Evolutionary conservation across 106 monocot genomes (phyloP).

Genomic region (Apostasia shenzhenica): DNA sequence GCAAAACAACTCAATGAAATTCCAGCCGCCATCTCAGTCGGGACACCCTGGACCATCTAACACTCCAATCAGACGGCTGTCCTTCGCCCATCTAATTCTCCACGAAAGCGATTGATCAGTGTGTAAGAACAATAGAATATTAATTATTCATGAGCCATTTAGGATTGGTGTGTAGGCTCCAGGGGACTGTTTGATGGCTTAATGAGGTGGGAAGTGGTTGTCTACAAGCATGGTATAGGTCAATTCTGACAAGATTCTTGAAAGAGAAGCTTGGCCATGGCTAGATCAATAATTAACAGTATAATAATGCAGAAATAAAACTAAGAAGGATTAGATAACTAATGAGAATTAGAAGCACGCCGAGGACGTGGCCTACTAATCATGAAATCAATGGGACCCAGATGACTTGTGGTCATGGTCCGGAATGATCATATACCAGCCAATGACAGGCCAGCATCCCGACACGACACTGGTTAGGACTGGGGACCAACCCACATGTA

Average conservation of each 20-base stretch:
- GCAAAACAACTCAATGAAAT: neutral
- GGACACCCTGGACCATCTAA: no score
- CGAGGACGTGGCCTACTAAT: conserved; percentile 1
- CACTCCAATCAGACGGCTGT: neutral
- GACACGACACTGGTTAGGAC: neutral
- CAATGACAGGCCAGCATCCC: neutral
- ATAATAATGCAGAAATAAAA: neutral
- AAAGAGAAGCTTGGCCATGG: conserved; percentile 24
- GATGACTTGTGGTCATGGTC: neutral
- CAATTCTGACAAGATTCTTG: conserved; percentile 27
- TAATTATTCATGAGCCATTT: neutral
- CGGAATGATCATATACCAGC: neutral
- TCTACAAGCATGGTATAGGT: conserved; percentile 39
- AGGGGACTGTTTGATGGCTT: conserved; percentile 24
- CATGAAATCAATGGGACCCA: neutral
- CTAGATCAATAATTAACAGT: conserved; percentile 3
- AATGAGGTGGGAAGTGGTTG: conserved; percentile 44
- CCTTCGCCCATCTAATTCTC: neutral
- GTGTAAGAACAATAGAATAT: neutral
- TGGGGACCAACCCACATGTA: neutral
- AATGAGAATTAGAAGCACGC: neutral
- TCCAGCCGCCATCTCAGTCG: neutral
- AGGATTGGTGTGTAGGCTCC: neutral
- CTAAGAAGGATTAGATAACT: neutral
- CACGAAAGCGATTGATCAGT: neutral